Conservation (phyloP, 306 rosid species). For the Hippophae tibetana region DNA sequence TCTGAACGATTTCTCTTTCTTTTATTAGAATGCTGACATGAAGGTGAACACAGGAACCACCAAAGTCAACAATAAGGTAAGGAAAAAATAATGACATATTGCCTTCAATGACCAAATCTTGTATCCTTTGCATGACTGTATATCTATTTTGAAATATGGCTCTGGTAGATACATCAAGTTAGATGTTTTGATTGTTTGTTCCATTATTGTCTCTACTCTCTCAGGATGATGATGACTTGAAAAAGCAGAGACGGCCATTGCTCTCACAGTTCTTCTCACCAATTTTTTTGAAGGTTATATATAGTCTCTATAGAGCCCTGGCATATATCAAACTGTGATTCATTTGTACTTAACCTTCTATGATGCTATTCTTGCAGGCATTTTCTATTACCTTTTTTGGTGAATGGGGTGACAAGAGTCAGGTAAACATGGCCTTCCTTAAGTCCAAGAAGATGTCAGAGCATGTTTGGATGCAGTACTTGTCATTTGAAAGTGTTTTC, state of each 20-base stretch:
- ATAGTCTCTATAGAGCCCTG: conserved; percentile 7
- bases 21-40: conserved; percentile 31
- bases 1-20: conserved; percentile 21
- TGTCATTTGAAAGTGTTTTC: too few species aligned
- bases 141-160: background rate
- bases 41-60: conserved; percentile 38
- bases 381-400: conserved; percentile 94
- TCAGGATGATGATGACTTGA: conserved; percentile 60
- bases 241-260: conserved; percentile 50
- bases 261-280: conserved; percentile 71
- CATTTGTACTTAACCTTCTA: conserved; percentile 13
- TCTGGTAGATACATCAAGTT: background rate
- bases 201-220: conserved; percentile 10
- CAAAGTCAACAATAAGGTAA: conserved; percentile 58
- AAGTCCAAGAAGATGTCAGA: conserved; percentile 4
- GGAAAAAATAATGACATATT: background rate
- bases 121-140: too few species aligned
- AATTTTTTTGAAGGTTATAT: conserved; percentile 59
- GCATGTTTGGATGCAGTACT: too few species aligned
- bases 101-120: background rate
- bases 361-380: conserved; percentile 43
- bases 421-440: conserved; percentile 39
- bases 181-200: background rate
- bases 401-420: conserved; percentile 99
- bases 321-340: conserved; percentile 4